Percentiles rank a stretch among this genome's conserved stretches.
phyloP scores from a whole-genome alignment of 768 basidiomycete species.

The Trametes meyenii region DNA sequence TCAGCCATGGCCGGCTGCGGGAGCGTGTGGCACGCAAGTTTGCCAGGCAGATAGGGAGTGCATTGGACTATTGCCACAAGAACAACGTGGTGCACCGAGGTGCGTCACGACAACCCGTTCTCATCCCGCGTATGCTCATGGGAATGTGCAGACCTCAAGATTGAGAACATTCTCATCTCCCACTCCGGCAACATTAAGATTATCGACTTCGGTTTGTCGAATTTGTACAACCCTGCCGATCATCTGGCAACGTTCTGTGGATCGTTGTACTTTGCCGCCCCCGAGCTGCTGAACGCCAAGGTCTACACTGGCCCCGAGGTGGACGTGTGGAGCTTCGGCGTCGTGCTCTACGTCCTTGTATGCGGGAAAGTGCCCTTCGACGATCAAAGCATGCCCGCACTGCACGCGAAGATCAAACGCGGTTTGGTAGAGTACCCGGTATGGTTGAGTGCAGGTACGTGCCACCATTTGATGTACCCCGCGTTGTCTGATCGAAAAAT shows the following conservation, averaged over 20 bases:
- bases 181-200: conserved; percentile 99
- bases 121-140: conserved; percentile 16
- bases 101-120: conserved; percentile 31
- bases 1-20: conserved; percentile 92
- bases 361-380: conserved; percentile 99
- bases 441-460: conserved; percentile 90
- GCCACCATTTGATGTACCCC: background rate
- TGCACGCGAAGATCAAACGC: conserved; percentile 98
- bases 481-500: conserved; percentile 22
- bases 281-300: conserved; percentile 94
- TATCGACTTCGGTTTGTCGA: conserved; percentile 98
- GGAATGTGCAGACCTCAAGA: conserved; percentile 77
- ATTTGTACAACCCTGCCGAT: conserved; percentile 80
- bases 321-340: conserved; percentile 98
- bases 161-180: conserved; percentile 99
- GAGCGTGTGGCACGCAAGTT: conserved; percentile 98
- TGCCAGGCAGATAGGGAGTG: conserved; percentile 94
- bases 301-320: conserved; percentile 98
- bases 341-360: conserved; percentile 95
- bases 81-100: conserved; percentile 98
- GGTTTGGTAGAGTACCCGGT: conserved; percentile 96
- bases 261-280: conserved; percentile 97
- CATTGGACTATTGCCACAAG: conserved; percentile 94
- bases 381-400: conserved; percentile 98
- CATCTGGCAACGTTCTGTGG: conserved; percentile 97